Conservation (phyloP, 73 alveolate genomes). For the Paraurostyla sp. region DNA sequence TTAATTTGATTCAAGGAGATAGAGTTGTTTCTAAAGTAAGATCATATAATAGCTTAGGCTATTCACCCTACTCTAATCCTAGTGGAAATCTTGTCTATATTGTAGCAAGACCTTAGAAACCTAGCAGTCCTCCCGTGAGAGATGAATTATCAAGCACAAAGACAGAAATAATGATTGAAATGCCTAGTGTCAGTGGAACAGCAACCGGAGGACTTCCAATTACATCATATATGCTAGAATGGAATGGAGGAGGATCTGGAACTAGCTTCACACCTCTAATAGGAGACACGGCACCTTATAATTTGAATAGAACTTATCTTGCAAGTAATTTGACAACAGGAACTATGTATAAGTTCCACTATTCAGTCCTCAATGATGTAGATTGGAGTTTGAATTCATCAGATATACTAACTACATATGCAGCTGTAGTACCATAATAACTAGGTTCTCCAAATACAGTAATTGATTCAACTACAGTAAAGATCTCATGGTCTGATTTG, state of each 20-base stretch:
- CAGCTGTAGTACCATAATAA: slow-evolving; percentile 65
- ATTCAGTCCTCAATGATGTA: slow-evolving; percentile 41
- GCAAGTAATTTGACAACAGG: slow-evolving; percentile 39
- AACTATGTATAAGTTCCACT: slow-evolving; percentile 15
- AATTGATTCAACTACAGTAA: neutral
- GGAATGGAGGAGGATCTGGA: slow-evolving; percentile 61
- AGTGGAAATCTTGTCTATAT: slow-evolving; percentile 2
- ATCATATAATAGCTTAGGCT: neutral
- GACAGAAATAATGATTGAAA: neutral
- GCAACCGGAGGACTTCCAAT: slow-evolving; percentile 57
- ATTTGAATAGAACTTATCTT: neutral
- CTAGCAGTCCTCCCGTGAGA: slow-evolving; percentile 50
- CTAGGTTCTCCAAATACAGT: slow-evolving; percentile 33
- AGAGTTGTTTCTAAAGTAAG: slow-evolving; percentile 14
- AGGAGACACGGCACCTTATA: neutral
- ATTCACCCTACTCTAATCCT: neutral
- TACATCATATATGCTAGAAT: slow-evolving; percentile 17
- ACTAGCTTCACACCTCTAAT: neutral
- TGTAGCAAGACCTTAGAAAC: slow-evolving; percentile 43
- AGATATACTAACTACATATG: slow-evolving; percentile 2
- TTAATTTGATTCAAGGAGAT: neutral
- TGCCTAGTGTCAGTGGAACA: slow-evolving; percentile 37
- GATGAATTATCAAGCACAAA: neutral
- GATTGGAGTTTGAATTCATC: slow-evolving; percentile 49
- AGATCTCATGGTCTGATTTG: slow-evolving; percentile 4